Evolutionary conservation across 2,329 filamentous ascomycete species (phyloP), one percentile per base, ranked within the genome.

Genomic region (Fusarium guadeloupense): DNA sequence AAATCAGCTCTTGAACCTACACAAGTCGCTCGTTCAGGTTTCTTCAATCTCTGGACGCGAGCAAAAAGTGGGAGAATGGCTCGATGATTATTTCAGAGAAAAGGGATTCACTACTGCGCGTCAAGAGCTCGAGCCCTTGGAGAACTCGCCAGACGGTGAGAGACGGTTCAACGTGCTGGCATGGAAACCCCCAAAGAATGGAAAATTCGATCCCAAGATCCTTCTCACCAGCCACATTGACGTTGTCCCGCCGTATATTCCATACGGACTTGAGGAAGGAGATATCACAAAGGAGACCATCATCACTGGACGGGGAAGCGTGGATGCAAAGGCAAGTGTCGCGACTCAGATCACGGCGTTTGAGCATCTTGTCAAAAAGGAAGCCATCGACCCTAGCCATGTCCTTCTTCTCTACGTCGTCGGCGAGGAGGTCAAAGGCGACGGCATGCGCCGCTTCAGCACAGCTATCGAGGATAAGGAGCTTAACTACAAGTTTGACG

Each of bases 191-290:
- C n/a, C n/a, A n/a, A n/a, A n/a, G n/a, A 67, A 67, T 3, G 72
- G 46, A 7, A 42, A 59, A 7, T 79, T 81, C 31, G 77, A 81
- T 9, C 83, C 87, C 2, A 82, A 81, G 28, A 79, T 91, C 10
- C 78, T 92, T n/a, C 75, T 93, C 2, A 88, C 88, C 2, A 93
- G 89, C 52, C 93, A 97, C 73, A 94, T 96, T 68, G 93, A 97
- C 69, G 84, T 84, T 3, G 89, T 91, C 0, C 89, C 90, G 1
- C 90, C 90, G 0, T 86, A 85, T 72, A 89, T 91, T 55, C 88
- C 88, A 0, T 92, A 92, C 74, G 79, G 80, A 35, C 82, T 87
- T 9, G 79, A 82, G 26, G 76, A 81, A 33, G 80, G 81, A 8
- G 69, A 72, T 14, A 70, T 79, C 30, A 79, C 75, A 13, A 56